phyloP scores from a whole-genome alignment of 2,329 filamentous ascomycete genomes.

The Exserohilum rostratum region DNA sequence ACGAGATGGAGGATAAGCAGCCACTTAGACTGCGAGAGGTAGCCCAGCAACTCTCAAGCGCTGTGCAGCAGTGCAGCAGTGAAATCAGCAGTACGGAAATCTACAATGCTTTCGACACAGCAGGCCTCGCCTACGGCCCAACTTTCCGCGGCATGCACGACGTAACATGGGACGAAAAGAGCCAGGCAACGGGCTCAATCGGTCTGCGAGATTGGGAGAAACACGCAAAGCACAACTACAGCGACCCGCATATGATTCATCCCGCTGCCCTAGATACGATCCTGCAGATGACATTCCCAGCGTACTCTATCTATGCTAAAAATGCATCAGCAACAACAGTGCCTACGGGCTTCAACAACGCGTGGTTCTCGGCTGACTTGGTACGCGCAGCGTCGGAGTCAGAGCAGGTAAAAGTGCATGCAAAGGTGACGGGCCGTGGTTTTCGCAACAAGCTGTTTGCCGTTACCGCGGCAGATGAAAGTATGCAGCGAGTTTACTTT shows the following conservation, averaged over 20 bases:
- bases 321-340: conserved; percentile 12
- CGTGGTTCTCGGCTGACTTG: conserved; percentile 15
- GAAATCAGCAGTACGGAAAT: conserved; percentile 12
- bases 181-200: conserved; percentile 10
- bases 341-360: conserved; percentile 18
- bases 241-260: conserved; percentile 22
- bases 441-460: conserved; percentile 19
- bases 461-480: conserved; percentile 8
- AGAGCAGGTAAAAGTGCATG: conserved; percentile 8
- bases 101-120: conserved; percentile 13
- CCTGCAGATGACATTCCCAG: conserved; percentile 20
- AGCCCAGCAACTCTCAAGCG: background rate
- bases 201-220: conserved; percentile 16
- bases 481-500: conserved; percentile 8
- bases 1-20: background rate
- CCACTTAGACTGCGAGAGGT: background rate
- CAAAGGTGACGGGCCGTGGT: conserved; percentile 13
- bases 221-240: conserved; percentile 1
- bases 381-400: background rate
- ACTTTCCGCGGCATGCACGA: conserved; percentile 18
- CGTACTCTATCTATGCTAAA: conserved; percentile 15
- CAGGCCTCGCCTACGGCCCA: conserved; percentile 22
- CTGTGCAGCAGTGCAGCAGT: background rate
- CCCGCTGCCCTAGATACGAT: conserved; percentile 23
- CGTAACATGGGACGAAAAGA: conserved; percentile 9